These are phyloP conservation scores for Lactarius quietus DNA, from an alignment of 768 basidiomycete species.

Conservation along the genomic window DNA sequence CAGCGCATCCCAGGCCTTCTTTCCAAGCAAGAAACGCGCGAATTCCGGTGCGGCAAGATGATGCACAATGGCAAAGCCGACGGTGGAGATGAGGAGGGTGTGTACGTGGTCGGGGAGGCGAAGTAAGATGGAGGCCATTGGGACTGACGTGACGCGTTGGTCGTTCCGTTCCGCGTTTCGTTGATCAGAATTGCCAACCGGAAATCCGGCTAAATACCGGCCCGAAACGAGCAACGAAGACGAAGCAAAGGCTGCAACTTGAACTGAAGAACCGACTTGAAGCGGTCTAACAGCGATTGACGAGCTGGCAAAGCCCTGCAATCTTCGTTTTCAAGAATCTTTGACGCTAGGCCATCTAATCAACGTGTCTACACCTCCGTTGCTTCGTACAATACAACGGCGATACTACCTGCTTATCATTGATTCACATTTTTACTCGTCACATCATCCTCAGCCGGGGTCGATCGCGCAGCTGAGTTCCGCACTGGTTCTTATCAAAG, in stretches of 20 bases:
- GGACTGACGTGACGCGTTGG: too few species aligned
- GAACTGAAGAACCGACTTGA: too few species aligned
- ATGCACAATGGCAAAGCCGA: conserved; percentile 57
- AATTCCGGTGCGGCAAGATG: conserved; percentile 51
- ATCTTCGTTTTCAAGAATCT: background rate
- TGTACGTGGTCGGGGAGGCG: conserved; percentile 55
- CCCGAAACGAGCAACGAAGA: too few species aligned
- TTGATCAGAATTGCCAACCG: too few species aligned
- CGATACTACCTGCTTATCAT: background rate
- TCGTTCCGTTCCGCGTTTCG: too few species aligned
- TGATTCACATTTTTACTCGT: background rate
- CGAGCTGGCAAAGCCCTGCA: background rate
- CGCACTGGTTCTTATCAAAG: background rate
- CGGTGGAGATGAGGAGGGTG: conserved; percentile 50
- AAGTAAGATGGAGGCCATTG: conserved; percentile 23
- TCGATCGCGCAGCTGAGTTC: background rate
- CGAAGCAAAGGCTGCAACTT: too few species aligned
- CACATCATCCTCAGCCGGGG: background rate
- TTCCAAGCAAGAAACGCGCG: conserved; percentile 41
- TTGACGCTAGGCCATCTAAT: background rate
- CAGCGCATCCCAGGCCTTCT: conserved; percentile 41
- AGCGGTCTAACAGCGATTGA: background rate
- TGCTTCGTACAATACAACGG: background rate
- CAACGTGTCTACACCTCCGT: background rate
- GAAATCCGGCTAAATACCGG: too few species aligned